Evolutionary conservation across 1,139 yeast species (phyloP).

Genomic region (Zygoascus meyerae): DNA sequence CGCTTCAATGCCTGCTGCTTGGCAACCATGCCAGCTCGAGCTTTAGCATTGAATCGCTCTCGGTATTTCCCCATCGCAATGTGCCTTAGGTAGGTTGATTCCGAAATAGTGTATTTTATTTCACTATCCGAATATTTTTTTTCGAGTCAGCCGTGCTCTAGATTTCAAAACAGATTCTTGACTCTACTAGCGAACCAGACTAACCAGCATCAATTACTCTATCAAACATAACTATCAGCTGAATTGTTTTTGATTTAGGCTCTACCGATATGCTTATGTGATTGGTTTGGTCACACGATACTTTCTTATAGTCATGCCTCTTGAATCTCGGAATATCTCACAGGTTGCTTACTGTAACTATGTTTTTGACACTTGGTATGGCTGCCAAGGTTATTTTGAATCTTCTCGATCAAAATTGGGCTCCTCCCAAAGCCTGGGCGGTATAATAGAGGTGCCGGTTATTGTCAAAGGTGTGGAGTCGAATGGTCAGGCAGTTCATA

Average conservation of each 20-base stretch:
- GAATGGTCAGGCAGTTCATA: slow-evolving; percentile 28
- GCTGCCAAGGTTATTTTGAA: slow-evolving; percentile 68
- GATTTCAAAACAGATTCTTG: no score
- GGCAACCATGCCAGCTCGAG: slow-evolving; percentile 77
- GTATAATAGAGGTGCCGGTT: no score
- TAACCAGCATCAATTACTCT: no score
- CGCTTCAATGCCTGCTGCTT: slow-evolving; percentile 66
- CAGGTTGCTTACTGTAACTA: slow-evolving; percentile 59
- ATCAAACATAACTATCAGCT: no score
- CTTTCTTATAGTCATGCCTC: not conserved
- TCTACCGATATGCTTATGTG: no score
- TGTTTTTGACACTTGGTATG: slow-evolving; percentile 77
- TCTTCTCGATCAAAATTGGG: slow-evolving; percentile 5
- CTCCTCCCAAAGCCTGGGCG: slow-evolving; percentile 18
- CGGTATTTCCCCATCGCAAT: slow-evolving; percentile 70
- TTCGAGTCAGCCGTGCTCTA: no score
- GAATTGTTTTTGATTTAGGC: no score
- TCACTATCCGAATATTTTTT: no score
- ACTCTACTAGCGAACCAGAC: no score
- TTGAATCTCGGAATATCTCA: slow-evolving; percentile 47
- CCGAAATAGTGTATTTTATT: no score
- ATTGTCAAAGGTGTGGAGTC: slow-evolving; percentile 16
- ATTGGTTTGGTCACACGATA: not conserved
- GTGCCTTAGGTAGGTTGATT: no score
- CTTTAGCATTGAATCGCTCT: slow-evolving; percentile 77